Evolutionary conservation across 148 eudicot genomes (phyloP).

Genomic region (Talinum fruticosum): DNA sequence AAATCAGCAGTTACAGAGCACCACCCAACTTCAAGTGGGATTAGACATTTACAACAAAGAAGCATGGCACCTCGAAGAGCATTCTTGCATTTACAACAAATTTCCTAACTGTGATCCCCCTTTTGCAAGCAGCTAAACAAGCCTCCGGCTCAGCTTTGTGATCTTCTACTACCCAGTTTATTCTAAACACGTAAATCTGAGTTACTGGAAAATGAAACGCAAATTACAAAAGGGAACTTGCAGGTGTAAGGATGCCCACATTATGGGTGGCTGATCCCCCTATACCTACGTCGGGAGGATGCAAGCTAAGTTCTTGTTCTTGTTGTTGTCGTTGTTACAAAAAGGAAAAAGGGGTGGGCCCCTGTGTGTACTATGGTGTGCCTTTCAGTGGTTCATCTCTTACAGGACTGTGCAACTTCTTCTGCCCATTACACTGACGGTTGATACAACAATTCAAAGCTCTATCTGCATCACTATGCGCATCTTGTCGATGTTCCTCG

Average conservation of each 20-base stretch:
- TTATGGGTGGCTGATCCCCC: neutral
- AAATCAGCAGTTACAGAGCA: neutral
- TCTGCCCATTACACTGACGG: constrained; percentile 34
- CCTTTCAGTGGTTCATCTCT: constrained; percentile 47
- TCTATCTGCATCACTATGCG: constrained; percentile 18
- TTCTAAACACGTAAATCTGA: constrained; percentile 17
- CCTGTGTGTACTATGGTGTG: constrained; percentile 28
- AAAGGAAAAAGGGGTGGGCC: neutral
- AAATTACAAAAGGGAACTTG: neutral
- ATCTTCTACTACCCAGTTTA: constrained; percentile 14
- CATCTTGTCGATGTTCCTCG: constrained; percentile 28
- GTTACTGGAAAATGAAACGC: neutral
- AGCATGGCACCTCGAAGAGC: neutral
- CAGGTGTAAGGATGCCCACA: neutral
- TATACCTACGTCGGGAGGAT: neutral
- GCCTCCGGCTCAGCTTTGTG: neutral
- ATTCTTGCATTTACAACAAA: constrained; percentile 17
- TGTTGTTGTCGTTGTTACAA: neutral
- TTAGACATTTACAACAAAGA: constrained; percentile 13
- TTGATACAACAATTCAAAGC: constrained; percentile 24
- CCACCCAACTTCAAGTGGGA: constrained; percentile 11
- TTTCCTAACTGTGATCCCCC: constrained; percentile 6
- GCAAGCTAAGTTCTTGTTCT: neutral
- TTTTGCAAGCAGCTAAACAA: neutral
- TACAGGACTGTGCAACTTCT: constrained; percentile 27